These are phyloP conservation scores for Cercophora scortea DNA, from an alignment of 495 filamentous ascomycete genomes.

Conservation along the genomic window DNA sequence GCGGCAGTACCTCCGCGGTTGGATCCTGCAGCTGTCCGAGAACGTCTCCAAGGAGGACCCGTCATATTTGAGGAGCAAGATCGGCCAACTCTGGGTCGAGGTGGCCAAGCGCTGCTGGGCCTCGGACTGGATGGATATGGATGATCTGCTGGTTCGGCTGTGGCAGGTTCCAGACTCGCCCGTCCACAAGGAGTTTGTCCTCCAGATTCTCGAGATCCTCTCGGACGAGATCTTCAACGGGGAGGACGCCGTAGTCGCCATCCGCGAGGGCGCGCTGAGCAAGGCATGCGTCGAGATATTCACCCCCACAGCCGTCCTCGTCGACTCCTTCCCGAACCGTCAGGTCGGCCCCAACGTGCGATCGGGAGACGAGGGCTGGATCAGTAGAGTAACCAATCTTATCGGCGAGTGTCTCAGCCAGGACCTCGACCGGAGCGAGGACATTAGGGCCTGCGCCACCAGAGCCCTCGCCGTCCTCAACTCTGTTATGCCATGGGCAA, in stretches of 20 bases:
- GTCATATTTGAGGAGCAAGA: conserved; percentile 81
- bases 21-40: conserved; percentile 73
- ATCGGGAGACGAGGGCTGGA: conserved; percentile 78
- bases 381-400: conserved; percentile 65
- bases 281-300: conserved; percentile 89
- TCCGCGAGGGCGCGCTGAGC: conserved; percentile 76
- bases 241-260: conserved; percentile 75
- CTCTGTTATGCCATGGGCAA: conserved; percentile 73
- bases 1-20: conserved; percentile 53
- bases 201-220: conserved; percentile 80
- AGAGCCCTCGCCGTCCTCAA: conserved; percentile 69
- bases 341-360: conserved; percentile 52
- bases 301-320: conserved; percentile 66
- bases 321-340: conserved; percentile 63
- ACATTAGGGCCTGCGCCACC: conserved; percentile 58
- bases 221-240: conserved; percentile 91
- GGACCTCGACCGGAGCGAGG: conserved; percentile 51
- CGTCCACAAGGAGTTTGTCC: conserved; percentile 70
- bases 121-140: conserved; percentile 90
- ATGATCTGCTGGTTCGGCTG: conserved; percentile 67
- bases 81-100: conserved; percentile 92
- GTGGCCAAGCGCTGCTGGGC: conserved; percentile 90
- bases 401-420: conserved; percentile 65
- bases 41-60: conserved; percentile 66
- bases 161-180: conserved; percentile 60